Evolutionary conservation across 768 basidiomycete genomes (phyloP).

Genomic region (Phylloporus sp.): DNA sequence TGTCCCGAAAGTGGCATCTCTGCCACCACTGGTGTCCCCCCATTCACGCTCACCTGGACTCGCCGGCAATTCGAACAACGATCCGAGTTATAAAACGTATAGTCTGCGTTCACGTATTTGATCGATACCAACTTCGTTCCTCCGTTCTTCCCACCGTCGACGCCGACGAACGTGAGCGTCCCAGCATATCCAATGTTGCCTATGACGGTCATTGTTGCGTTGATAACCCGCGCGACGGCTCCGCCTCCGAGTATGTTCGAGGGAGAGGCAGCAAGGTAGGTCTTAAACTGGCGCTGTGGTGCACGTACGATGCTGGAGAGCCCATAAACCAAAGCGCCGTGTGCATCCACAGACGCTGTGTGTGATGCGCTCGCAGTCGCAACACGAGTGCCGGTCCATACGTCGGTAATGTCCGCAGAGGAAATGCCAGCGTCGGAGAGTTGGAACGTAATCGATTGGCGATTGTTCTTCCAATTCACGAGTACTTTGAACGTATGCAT

Average conservation of each 20-base stretch:
- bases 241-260: conserved; percentile 5
- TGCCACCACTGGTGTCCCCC: neutral
- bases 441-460: neutral
- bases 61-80: conserved; percentile 11
- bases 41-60: conserved; percentile 6
- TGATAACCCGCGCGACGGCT: neutral
- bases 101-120: conserved; percentile 8
- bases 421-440: conserved; percentile 1
- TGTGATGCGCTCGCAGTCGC: neutral
- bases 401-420: conserved; percentile 2
- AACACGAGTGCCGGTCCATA: conserved; percentile 1
- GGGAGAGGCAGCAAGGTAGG: neutral
- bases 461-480: conserved; percentile 2
- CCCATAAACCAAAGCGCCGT: conserved; percentile 2
- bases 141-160: conserved; percentile 3
- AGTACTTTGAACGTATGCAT: neutral
- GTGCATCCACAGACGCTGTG: neutral
- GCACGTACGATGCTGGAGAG: neutral
- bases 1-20: conserved; percentile 11
- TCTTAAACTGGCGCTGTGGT: neutral
- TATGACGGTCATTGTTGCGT: neutral
- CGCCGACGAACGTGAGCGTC: conserved; percentile 3
- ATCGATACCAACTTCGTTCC: conserved; percentile 2
- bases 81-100: conserved; percentile 1
- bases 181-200: neutral